Evolutionary conservation across 139 green algal species (phyloP), one percentile per base, ranked within the genome.

Genomic region (Spirogloea muscicola): DNA sequence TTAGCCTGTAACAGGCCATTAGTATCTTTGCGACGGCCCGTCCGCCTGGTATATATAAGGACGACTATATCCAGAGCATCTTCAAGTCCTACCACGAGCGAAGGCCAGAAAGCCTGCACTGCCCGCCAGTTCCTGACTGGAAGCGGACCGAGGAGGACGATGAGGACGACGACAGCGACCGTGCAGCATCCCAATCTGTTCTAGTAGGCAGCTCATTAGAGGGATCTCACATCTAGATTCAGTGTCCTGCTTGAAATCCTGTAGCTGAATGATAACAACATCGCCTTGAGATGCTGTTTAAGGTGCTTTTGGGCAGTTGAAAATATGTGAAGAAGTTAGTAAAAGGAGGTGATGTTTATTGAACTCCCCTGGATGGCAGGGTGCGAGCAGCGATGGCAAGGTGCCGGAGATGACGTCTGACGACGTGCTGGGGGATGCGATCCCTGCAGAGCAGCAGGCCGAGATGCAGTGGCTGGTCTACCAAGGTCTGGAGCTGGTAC

Each of bases 1-100:
- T 74, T 16, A 61, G 70, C n/a, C n/a, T n/a, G n/a, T n/a, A n/a
- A n/a, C n/a, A n/a, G n/a, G n/a, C n/a, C n/a, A n/a, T n/a, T n/a
- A n/a, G n/a, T n/a, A n/a, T n/a, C n/a, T 98, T 98, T 80, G 84
- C 87, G 0, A 49, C 77, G n/a, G 43, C 69, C 3, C 86, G 94
- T 0, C 74, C 88, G 0, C 93, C 93, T 0, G 94, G 94, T 67
- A 98, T 99, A 72, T 99, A 99, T 87, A 99, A 99, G 87, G 71
- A 90, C 44, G 88, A 92, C 38, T 98, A 98, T 83, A 89, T 98
- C 36, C 76, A 86, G 16, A 65, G 88, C 51, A 87, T 98, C 18
- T 97, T 93, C 85, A 80, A 82, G 38, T 90, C 92, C 69, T 89
- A 93, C 79, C 90, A 96, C 78, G 85, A 94, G 74, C 59, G 39